Evolutionary conservation across 2,329 filamentous ascomycete genomes (phyloP).

Genomic region (Phoma sp.): DNA sequence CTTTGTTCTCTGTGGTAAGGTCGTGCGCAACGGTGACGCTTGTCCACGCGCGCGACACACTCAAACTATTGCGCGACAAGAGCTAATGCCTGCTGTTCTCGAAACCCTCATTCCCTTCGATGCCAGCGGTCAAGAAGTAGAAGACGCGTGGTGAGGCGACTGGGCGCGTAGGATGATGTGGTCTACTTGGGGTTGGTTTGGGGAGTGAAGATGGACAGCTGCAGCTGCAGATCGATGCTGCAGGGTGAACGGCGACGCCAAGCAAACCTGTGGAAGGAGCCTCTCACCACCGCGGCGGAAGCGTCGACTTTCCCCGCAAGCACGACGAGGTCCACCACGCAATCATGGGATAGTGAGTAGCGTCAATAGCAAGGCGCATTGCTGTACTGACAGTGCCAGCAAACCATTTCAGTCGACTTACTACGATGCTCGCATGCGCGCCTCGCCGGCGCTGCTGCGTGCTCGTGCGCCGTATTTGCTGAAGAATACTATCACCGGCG

Average conservation of each 20-base stretch:
- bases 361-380: not conserved
- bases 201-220: conserved; percentile 6
- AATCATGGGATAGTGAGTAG: conserved; percentile 46
- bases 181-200: conserved; percentile 22
- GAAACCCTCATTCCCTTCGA: conserved; percentile 38
- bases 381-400: conserved; percentile 30
- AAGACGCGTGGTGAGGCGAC: conserved; percentile 35
- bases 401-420: conserved; percentile 73
- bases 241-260: conserved; percentile 14
- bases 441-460: conserved; percentile 86
- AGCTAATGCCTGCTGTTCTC: conserved; percentile 28
- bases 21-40: conserved; percentile 24
- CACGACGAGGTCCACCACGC: conserved; percentile 24
- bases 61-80: conserved; percentile 41
- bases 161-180: conserved; percentile 23
- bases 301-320: conserved; percentile 25
- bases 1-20: conserved; percentile 32
- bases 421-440: conserved; percentile 86
- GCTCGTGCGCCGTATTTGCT: conserved; percentile 90
- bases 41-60: conserved; percentile 41
- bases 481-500: conserved; percentile 83
- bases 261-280: conserved; percentile 19
- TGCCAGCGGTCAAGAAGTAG: conserved; percentile 23
- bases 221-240: conserved; percentile 2
- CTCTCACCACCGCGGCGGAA: conserved; percentile 30